Base-by-base conservation (phyloP, 495 filamentous ascomycete genomes). In the Amphirosellinia nigrospora region DNA sequence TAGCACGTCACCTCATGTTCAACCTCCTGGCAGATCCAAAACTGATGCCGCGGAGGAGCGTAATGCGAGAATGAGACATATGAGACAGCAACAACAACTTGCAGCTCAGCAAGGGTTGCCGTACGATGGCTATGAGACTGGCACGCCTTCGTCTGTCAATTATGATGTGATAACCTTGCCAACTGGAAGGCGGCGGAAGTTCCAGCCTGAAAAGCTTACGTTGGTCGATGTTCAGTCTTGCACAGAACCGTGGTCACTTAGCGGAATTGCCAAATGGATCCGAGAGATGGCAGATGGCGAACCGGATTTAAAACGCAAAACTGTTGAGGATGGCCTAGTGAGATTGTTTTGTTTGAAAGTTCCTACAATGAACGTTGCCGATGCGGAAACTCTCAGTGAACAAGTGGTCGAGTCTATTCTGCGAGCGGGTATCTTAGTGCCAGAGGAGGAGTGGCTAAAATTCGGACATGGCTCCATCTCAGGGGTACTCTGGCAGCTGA, bases 391-490 rank as follows among this genome's bases (percentile, higher is more conserved):
- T 8, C 83, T 99, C 26, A 91, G 92, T 56, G 86, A 89, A 53
- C 89, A 87, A 60, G 92, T 97, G 1, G 92, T 97, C 2, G 83
- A 87, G 45, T 88, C 90, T 41, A 97, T 99, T 94, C 85, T 94
- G 64, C 83, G 86, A 2, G 89, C 91, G 52, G 93, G 90, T 28
- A 92, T 91, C 15, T 79, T 99, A 46, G 83, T 97, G 10, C 90
- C 91, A 26, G 95, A 97, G 36, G 96, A 99, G 77, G 96, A 99
- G 82, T 99, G 96, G 96, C 92, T 99, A 69, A 97, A 97, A 77
- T 93, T 98, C 75, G 89, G 92, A 28, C 79, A 83, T 4, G 92
- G 91, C 19, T 84, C 83, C 9, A 86, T 98, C 71, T 91, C 91
- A 15, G 96, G 96, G 43, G 94, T 99, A 21, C 80, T 99, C 52